These are phyloP conservation scores for Boletus insuetus DNA, from an alignment of 768 basidiomycete genomes.

Conservation along the genomic window DNA sequence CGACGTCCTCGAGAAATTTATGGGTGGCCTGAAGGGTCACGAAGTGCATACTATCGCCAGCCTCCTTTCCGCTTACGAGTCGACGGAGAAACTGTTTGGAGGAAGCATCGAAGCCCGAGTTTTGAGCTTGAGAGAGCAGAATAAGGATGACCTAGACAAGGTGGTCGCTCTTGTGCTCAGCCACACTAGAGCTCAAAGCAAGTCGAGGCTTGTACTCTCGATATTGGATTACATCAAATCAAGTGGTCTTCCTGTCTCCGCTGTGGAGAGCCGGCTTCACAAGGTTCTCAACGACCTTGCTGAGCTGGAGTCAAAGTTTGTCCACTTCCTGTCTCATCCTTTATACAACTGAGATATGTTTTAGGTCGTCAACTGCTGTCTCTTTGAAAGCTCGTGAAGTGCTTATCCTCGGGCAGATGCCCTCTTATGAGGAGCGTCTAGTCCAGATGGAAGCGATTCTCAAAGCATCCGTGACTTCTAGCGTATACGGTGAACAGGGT, in stretches of 20 bases:
- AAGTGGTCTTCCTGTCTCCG: conserved; percentile 71
- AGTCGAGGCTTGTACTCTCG: conserved; percentile 82
- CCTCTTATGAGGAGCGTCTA: conserved; percentile 92
- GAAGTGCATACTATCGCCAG: conserved; percentile 76
- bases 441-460: conserved; percentile 94
- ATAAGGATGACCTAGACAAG: conserved; percentile 90
- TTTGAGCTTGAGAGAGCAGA: conserved; percentile 82
- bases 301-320: conserved; percentile 83
- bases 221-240: conserved; percentile 89
- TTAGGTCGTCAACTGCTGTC: conserved; percentile 85
- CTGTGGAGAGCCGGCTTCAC: conserved; percentile 69
- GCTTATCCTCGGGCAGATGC: conserved; percentile 93
- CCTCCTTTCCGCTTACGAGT: conserved; percentile 75
- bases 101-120: conserved; percentile 93
- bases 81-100: conserved; percentile 89
- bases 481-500: conserved; percentile 86
- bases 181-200: conserved; percentile 93
- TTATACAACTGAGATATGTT: conserved; percentile 2
- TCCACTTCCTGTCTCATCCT: conserved; percentile 4
- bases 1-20: conserved; percentile 76
- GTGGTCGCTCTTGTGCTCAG: conserved; percentile 86
- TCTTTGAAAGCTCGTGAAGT: conserved; percentile 96
- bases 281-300: conserved; percentile 80
- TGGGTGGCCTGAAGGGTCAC: conserved; percentile 81
- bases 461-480: conserved; percentile 81